Evolutionary conservation across 73 alveolate genomes (phyloP).

Genomic region (Paramecium octaurelia): DNA sequence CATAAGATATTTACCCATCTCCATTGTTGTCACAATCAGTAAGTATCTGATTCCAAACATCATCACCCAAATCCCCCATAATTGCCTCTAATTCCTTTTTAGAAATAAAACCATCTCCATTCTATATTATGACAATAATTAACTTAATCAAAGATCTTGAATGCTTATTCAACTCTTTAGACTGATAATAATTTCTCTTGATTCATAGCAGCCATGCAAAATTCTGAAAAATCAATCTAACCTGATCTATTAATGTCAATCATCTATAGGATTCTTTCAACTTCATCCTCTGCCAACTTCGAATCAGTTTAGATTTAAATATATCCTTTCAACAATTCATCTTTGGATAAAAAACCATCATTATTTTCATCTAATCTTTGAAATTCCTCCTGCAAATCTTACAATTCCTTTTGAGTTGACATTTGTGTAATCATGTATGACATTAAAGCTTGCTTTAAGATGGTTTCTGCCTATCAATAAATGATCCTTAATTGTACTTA

Average conservation of each 20-base stretch:
- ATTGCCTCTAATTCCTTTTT: constrained; percentile 51
- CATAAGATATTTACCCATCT: constrained; percentile 68
- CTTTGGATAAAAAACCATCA: constrained; percentile 70
- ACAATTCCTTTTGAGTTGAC: constrained; percentile 60
- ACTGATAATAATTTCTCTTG: constrained; percentile 55
- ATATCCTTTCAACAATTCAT: constrained; percentile 65
- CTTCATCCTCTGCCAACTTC: constrained; percentile 3
- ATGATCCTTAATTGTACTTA: background rate
- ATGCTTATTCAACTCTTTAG: constrained; percentile 58
- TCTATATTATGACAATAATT: constrained; percentile 13
- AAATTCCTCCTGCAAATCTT: constrained; percentile 59
- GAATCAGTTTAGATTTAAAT: background rate
- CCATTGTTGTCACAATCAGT: constrained; percentile 63
- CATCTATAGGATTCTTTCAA: background rate
- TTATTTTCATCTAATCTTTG: constrained; percentile 65
- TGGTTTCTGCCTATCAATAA: constrained; percentile 30
- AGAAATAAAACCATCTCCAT: constrained; percentile 67
- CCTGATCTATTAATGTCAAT: constrained; percentile 33
- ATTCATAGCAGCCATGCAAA: constrained; percentile 63
- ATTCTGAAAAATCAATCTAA: constrained; percentile 49
- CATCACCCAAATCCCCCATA: constrained; percentile 66
- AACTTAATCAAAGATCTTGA: constrained; percentile 58
- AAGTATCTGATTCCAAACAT: constrained; percentile 48
- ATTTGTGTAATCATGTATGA: constrained; percentile 67
- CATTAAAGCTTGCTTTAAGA: constrained; percentile 65